Evolutionary conservation across 331 rosid species (phyloP), one percentile per base, ranked within the genome.

Genomic region (Rhamnella rubrinervis): DNA sequence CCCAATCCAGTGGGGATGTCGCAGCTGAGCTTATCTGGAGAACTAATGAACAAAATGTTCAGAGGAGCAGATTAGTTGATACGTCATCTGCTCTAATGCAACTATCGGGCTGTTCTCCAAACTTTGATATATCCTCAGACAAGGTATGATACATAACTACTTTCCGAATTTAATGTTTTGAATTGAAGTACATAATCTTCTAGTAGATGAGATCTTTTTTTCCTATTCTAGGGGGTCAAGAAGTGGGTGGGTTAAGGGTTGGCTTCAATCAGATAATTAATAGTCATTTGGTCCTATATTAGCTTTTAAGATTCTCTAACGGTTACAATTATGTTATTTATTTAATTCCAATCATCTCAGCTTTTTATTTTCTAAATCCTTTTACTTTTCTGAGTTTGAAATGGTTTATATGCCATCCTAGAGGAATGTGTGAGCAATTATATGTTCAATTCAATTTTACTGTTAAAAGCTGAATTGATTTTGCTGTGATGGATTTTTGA

Each of bases 71-170:
- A 59, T 31, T 67, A 71, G 65, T 62, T 60, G 77, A 66, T 47
- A 58, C 72, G 56, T 73, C 75, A 66, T 60, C 77, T 66, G 53
- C 57, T 11, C 40, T 63, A 41, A 51, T 70, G 77, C 74, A 71
- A 56, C 46, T 72, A 37, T 71, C 81, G 25, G 66, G 50, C 37
- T 47, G 38, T 73, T 67, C 49, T 71, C 59, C 61, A 3, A 67
- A 75, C 68, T 57, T 66, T 41, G 70, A 61, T 75, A 18, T 40
- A 51, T 28, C 37, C 37, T 51, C 68, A 40, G 71, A 68, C 52
- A 67, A 80, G 84, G 84, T 80, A 76, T 66, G 73, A 57, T 37
- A 21, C 39, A 20, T n/a, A 5, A 19, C 19, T 51, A 40, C 35
- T 31, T 3, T 4, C 35, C 35, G 8, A 49, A 39, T 23, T 21